phyloP scores from a whole-genome alignment of 768 basidiomycete species.

The Suillus subalutaceus region DNA sequence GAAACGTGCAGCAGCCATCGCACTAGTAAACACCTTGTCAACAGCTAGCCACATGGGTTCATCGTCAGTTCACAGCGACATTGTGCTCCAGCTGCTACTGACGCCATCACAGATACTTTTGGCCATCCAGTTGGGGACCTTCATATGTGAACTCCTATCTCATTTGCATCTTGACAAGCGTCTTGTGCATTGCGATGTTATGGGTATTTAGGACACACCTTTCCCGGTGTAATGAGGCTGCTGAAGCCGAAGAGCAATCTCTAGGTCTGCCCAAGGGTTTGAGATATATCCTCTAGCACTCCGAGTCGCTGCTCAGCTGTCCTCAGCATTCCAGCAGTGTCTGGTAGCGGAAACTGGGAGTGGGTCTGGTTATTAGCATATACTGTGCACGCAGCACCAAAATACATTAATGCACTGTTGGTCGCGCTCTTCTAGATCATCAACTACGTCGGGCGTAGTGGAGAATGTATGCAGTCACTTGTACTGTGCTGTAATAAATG shows the following conservation, averaged over 20 bases:
- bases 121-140: constrained; percentile 71
- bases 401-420: background rate
- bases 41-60: constrained; percentile 82
- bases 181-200: constrained; percentile 50
- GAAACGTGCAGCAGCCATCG: constrained; percentile 85
- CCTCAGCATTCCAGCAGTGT: background rate
- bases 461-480: background rate
- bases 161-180: constrained; percentile 66
- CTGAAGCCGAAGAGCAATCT: constrained; percentile 40
- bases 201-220: constrained; percentile 49
- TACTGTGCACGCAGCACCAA: background rate
- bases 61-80: constrained; percentile 51
- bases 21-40: constrained; percentile 76
- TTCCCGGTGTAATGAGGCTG: constrained; percentile 39
- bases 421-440: background rate
- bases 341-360: background rate
- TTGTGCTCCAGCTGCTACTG: background rate
- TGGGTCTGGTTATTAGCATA: background rate
- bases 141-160: constrained; percentile 69
- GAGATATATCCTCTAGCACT: constrained; percentile 46
- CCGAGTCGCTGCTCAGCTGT: background rate
- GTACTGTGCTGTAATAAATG: background rate
- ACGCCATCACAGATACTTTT: constrained; percentile 50
- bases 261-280: constrained; percentile 39
- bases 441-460: background rate